These are phyloP conservation scores for Sugiyamaella castrensis DNA, from an alignment of 1,139 yeast genomes.

Conservation along the genomic window DNA sequence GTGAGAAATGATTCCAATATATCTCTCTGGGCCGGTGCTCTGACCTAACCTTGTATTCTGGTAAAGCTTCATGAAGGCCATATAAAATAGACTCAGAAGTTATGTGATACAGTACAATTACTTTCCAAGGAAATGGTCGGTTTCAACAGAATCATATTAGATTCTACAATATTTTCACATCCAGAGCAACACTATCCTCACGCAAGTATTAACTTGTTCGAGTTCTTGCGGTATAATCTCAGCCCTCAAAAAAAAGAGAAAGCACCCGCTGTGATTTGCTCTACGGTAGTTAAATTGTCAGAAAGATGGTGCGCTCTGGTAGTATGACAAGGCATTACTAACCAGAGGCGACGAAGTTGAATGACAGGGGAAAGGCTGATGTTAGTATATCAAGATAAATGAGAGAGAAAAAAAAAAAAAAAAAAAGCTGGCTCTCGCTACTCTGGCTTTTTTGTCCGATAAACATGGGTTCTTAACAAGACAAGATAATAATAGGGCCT, in stretches of 20 bases:
- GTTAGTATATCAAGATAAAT: neutral
- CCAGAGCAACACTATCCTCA: conserved; percentile 51
- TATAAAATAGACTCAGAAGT: too few relatives aligned
- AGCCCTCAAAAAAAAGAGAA: conserved; percentile 40
- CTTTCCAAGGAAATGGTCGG: too few relatives aligned
- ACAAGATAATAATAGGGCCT: too few relatives aligned
- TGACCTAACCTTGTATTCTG: too few relatives aligned
- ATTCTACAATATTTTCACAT: neutral
- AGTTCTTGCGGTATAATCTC: conserved; percentile 78
- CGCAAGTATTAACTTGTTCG: conserved; percentile 90
- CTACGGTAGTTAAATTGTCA: conserved; percentile 13
- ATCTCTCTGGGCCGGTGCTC: too few relatives aligned
- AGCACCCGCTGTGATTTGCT: conserved; percentile 50
- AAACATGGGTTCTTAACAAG: too few relatives aligned
- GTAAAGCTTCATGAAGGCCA: too few relatives aligned
- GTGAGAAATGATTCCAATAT: too few relatives aligned
- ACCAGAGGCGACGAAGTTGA: conserved; percentile 88
- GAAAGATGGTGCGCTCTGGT: conserved; percentile 11
- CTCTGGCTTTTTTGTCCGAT: too few relatives aligned
- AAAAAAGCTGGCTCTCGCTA: too few relatives aligned
- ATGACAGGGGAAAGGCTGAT: conserved; percentile 62
- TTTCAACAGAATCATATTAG: neutral
- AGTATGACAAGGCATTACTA: conserved; percentile 41
- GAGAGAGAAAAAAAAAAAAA: neutral
- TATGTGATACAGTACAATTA: too few relatives aligned